Conservation (phyloP, 1,284 basidiomycete species). For the Thelephora terrestris region DNA sequence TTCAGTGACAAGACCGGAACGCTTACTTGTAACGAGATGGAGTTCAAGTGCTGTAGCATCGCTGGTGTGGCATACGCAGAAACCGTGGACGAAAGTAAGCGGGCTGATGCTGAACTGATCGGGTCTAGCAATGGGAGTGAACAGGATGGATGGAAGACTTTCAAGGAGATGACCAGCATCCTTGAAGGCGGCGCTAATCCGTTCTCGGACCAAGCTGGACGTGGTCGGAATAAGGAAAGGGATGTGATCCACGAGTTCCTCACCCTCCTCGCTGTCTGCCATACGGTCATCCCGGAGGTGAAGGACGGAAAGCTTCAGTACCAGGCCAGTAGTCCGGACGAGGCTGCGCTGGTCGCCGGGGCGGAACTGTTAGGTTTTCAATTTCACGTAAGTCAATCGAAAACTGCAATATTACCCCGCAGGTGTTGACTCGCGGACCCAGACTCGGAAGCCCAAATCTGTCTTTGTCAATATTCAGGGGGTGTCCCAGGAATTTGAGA, state of each 20-base stretch:
- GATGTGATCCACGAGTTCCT: slow-evolving; percentile 80
- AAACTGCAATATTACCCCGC: background rate
- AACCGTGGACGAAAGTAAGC: slow-evolving; percentile 74
- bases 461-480: slow-evolving; percentile 83
- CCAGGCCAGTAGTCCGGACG: slow-evolving; percentile 97
- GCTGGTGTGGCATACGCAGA: slow-evolving; percentile 88
- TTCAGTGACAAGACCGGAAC: slow-evolving; percentile 99
- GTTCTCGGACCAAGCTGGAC: slow-evolving; percentile 40
- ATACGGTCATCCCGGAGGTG: slow-evolving; percentile 97
- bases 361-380: slow-evolving; percentile 90
- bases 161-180: slow-evolving; percentile 56
- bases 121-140: slow-evolving; percentile 55
- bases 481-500: slow-evolving; percentile 71
- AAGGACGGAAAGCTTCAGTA: slow-evolving; percentile 80
- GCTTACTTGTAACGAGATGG: slow-evolving; percentile 96
- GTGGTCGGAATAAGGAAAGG: slow-evolving; percentile 32
- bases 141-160: slow-evolving; percentile 68
- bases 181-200: slow-evolving; percentile 44
- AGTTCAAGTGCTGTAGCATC: slow-evolving; percentile 88
- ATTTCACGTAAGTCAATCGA: slow-evolving; percentile 64
- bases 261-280: slow-evolving; percentile 88
- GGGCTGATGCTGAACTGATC: slow-evolving; percentile 47
- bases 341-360: slow-evolving; percentile 92
- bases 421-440: slow-evolving; percentile 2
- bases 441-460: slow-evolving; percentile 94